Base-by-base conservation (phyloP, 495 filamentous ascomycete species). In the Hypoxylon cercidicola region DNA sequence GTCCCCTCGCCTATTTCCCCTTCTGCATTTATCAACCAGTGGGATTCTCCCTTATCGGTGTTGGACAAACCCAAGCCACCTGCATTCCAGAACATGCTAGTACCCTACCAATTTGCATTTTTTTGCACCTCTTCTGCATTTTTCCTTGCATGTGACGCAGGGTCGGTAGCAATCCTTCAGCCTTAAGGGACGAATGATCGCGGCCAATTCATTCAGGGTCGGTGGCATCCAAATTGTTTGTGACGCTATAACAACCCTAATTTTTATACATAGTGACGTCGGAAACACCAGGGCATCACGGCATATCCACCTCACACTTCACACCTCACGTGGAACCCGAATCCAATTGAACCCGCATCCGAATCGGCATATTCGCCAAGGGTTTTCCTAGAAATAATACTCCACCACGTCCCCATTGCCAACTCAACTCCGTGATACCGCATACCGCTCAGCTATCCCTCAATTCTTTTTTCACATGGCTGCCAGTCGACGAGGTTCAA, bases 401-500 rank as follows among this genome's bases (percentile, higher is more conserved):
- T 34, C 32, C 12, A 19, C 32, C 12, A 43, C 39, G 32, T 51
- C 28, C n/a, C 18, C 25, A 9, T 34, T 58, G 21, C 48, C 54
- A 64, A 41, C 20, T 25, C 18, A 30, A n/a, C 46, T 18, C 16
- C 6, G 15, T 50, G 30, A 15, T 34, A 52, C 25, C n/a, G n/a
- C n/a, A n/a, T n/a, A n/a, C n/a, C 30, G 39, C 12, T 21, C 16
- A 16, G 30, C 21, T 43, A 37, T 40, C 32, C 30, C 32, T 34
- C 32, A 19, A 35, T 13, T 64, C 15, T 34, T 41, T 49, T 13
- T 37, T 34, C 60, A 49, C 57, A 61, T 68, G 61, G 63, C 63
- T 55, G 63, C 64, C 4, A 71, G 64, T 60, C 58, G 68, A 61
- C 64, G 64, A 67, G 60, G 65, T 39, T 56, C 65, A 56, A 39